Base-by-base conservation (phyloP, 1,139 yeast genomes). In the Blastobotrys indianensis region DNA sequence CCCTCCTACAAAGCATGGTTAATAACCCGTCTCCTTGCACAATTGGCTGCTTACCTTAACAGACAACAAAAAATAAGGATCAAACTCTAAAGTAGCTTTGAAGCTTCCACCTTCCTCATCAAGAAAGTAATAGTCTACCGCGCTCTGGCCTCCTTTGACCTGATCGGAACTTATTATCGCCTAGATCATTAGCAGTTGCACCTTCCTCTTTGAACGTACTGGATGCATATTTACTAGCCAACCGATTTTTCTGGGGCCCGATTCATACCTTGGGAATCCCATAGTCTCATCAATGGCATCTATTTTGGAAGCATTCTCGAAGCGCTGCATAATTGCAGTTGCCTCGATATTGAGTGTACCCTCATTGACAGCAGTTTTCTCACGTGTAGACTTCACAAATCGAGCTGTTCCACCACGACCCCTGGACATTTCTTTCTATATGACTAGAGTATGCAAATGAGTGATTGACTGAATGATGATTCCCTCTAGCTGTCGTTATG, bases 81-180 rank as follows among this genome's bases (percentile, higher is more conserved):
- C 92, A 61, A 77, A 86, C 51, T 77, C 82, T 15, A 85, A 66
- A 0, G 95, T 84, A 2, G 90, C 82, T 62, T 90, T 92, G 70
- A 94, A 94, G 33, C 86, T 80, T 2, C 97, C 98, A 38, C 99
- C 99, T 66, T 90, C 97, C 59, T 87, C 96, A 62, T 92, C 97
- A n/a, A 94, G 68, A 56, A 94, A 94, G 63, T 94, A 94, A 64
- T 85, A 88, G 60, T 92, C 97, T 3, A 92, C 97, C 3, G 92
- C 98, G 0, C 97, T 78, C 41, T 77, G 72, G 8, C 94, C 94
- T 2, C 79, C 70, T 13, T 76, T 61, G 41, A 73, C 70, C 25
- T 77, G 80, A 8, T 75, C 76, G 29, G 77, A 70, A 13, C 81
- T 77, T 7, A 82, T 65, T 1, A 82, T 75, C 2, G 86, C 76